These are phyloP conservation scores for Pythium utonaiense DNA, from an alignment of 352 stramenopile species.

Conservation along the genomic window DNA sequence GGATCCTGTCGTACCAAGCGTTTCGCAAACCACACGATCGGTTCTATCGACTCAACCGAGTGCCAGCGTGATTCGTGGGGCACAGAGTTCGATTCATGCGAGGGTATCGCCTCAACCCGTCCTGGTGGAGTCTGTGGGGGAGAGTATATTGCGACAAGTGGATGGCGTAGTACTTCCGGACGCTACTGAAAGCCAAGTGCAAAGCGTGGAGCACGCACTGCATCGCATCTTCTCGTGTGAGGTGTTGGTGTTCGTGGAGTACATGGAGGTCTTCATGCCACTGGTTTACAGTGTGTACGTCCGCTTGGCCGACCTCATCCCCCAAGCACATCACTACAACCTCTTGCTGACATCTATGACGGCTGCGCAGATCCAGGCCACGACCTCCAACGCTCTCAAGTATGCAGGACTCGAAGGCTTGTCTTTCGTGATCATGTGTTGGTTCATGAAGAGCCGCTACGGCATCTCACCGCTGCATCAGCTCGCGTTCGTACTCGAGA, in stretches of 20 bases:
- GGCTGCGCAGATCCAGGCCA: not conserved
- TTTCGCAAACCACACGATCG: not conserved
- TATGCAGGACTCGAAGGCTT: slow-evolving; percentile 32
- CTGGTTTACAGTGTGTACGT: slow-evolving; percentile 10
- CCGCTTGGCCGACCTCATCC: not conserved
- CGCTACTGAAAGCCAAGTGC: not conserved
- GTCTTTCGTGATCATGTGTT: slow-evolving; percentile 27
- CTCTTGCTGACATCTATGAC: slow-evolving; percentile 2
- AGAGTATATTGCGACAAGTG: not conserved
- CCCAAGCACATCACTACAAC: slow-evolving; percentile 5
- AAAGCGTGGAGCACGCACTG: slow-evolving; percentile 16
- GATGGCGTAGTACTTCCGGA: not conserved
- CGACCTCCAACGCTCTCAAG: slow-evolving; percentile 4
- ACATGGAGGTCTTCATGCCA: slow-evolving; percentile 18
- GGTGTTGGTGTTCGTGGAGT: slow-evolving; percentile 28
- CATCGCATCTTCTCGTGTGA: slow-evolving; percentile 18
- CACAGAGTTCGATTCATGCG: not conserved
- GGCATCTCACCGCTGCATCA: slow-evolving; percentile 24
- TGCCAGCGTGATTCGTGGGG: not conserved
- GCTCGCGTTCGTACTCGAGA: slow-evolving; percentile 36
- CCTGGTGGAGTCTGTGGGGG: not conserved
- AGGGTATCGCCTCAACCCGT: not conserved
- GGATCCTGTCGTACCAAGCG: not conserved
- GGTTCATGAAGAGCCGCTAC: slow-evolving; percentile 26
- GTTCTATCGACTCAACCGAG: not conserved